Base-by-base conservation (phyloP, 345 rosid species). In the Citrus maxima region DNA sequence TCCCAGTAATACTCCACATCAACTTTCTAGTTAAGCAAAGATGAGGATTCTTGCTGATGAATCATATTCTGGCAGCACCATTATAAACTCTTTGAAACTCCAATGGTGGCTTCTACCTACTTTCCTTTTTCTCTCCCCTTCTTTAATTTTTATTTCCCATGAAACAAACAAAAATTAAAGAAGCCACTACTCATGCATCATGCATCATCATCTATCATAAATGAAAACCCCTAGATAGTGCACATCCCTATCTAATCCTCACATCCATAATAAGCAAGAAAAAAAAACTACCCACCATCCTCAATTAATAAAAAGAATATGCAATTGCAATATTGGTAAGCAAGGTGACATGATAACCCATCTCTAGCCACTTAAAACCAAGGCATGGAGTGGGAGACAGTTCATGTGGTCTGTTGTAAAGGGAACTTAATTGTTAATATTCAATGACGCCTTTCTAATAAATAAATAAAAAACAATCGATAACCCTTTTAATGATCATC, bases 361-460 rank as follows among this genome's bases (percentile, higher is more conserved):
- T 87, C 86, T 80, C 85, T 86, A 78, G 81, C 89, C 83, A 79
- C 82, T 91, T 88, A 77, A 90, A 92, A 78, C 87, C 28, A 10
- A 85, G 84, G 88, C 86, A 87, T 79, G 93, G 90, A 80, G 94
- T 91, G 91, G 92, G 90, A 87, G 89, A 91, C 95, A 90, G 89
- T 86, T 91, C 97, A 89, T 88, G 92, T 90, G 94, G 84, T 91
- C 85, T 85, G 81, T 88, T 85, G 81, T 79, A 76, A 88, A 81
- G 83, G 71, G 76, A 49, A 70, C 77, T 82, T 46, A 46, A 46
- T 46, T 80, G 79, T 74, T 81, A 74, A 76, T 84, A 78, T 70
- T 84, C 88, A 86, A 74, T 70, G 42, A 64, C 77, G 67, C 32
- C 34, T 60, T 66, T 32, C 68, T 70, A 14, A 79, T 68, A 74